A percentile compares a stretch with the other conserved stretches of the same genome.
phyloP scores from a whole-genome alignment of 116 monocot genomes.

The Posidonia oceanica region DNA sequence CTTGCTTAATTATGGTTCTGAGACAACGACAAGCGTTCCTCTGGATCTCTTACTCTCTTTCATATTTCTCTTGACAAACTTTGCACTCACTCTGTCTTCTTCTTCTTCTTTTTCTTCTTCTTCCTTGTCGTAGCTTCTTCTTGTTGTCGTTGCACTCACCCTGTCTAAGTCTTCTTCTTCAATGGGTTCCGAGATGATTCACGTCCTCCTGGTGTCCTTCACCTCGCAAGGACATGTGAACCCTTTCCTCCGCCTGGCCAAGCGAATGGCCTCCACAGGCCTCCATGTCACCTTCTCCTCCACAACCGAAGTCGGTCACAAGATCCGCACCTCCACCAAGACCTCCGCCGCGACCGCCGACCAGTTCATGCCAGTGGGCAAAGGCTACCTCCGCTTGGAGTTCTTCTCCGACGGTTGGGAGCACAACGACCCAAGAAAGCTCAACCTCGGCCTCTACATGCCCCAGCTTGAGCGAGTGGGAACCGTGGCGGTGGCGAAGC shows the following conservation, averaged over 20 bases:
- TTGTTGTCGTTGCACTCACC: too few species aligned
- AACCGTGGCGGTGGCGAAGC: constrained; percentile 13
- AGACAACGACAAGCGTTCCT: too few species aligned
- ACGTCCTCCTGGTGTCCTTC: constrained; percentile 53
- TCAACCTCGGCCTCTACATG: constrained; percentile 20
- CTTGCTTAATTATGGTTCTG: too few species aligned
- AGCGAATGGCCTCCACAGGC: constrained; percentile 61
- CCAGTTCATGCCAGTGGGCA: constrained; percentile 22
- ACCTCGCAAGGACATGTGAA: constrained; percentile 65
- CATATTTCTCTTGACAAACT: too few species aligned
- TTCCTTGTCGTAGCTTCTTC: too few species aligned
- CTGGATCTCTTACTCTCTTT: too few species aligned
- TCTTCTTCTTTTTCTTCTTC: too few species aligned
- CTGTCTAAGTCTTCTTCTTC: too few species aligned
- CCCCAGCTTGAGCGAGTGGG: constrained; percentile 18
- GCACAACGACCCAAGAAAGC: constrained; percentile 7
- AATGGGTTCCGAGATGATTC: constrained; percentile 1
- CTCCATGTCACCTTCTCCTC: constrained; percentile 65
- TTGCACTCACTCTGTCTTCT: too few species aligned
- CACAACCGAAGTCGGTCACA: constrained; percentile 18
- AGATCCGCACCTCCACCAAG: constrained; percentile 15
- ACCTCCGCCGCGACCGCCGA: not conserved
- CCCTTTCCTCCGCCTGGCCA: constrained; percentile 78
- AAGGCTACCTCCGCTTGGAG: constrained; percentile 45
- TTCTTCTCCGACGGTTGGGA: constrained; percentile 27